Conservation (phyloP, 2,329 filamentous ascomycete genomes). For the Claviceps arundinis region DNA sequence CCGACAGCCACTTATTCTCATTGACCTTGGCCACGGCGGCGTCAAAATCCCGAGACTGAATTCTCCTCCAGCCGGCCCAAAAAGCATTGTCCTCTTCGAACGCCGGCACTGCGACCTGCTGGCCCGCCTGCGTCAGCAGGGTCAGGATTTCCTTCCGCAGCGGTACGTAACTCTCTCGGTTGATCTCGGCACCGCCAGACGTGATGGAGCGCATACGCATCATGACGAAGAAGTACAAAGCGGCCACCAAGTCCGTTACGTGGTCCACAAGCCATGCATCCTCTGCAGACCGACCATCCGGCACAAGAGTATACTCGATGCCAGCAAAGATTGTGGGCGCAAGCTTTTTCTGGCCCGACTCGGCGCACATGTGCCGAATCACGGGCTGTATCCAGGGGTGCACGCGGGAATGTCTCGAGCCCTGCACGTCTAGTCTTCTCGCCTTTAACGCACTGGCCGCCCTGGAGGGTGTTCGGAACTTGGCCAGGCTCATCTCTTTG, state of each 20-base stretch:
- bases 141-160: slow-evolving; percentile 32
- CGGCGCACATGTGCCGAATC: slow-evolving; percentile 49
- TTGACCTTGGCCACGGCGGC: slow-evolving; percentile 46
- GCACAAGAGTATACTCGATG: slow-evolving; percentile 42
- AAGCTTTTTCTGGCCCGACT: slow-evolving; percentile 46
- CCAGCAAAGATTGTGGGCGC: slow-evolving; percentile 65
- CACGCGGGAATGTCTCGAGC: slow-evolving; percentile 22
- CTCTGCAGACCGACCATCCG: slow-evolving; percentile 28
- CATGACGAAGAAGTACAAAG: slow-evolving; percentile 47
- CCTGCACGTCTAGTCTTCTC: slow-evolving; percentile 12
- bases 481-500: slow-evolving; percentile 30
- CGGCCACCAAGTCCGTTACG: slow-evolving; percentile 42
- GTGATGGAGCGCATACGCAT: slow-evolving; percentile 32
- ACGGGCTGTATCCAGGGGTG: slow-evolving; percentile 58
- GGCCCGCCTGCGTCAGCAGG: slow-evolving; percentile 27
- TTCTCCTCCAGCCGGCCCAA: slow-evolving; percentile 39
- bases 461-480: slow-evolving; percentile 25
- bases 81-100: slow-evolving; percentile 30
- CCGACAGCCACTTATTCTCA: slow-evolving; percentile 41
- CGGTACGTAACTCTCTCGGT: slow-evolving; percentile 31
- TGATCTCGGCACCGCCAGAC: slow-evolving; percentile 24
- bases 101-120: slow-evolving; percentile 23
- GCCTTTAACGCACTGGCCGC: slow-evolving; percentile 28
- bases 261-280: slow-evolving; percentile 37
- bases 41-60: slow-evolving; percentile 44